Evolutionary conservation across 257 asterid genomes (phyloP), one percentile per base, ranked within the genome.

Genomic region (Cruciata laevipes): DNA sequence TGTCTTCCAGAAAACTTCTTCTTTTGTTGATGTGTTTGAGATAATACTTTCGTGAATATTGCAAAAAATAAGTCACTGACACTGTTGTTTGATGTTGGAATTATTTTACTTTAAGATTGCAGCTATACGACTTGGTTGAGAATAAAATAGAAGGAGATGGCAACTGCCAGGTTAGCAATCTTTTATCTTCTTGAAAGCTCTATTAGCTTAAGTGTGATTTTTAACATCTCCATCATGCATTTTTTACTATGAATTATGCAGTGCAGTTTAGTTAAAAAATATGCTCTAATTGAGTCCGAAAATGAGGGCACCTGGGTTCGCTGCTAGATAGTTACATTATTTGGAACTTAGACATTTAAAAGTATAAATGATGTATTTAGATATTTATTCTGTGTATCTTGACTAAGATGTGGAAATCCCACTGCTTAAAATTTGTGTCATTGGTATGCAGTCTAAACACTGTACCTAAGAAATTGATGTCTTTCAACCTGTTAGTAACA

Each of bases 101-200:
- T 7, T 61, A 52, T 70, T 79, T 64, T 74, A 69, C 49, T 74
- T 83, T 76, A 93, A 94, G 99, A 76, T 90, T 94, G 86, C 79
- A 84, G 86, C 73, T 83, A 55, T 84, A 84, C 76, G 91, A 85
- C 77, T 82, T 94, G 91, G 81, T 84, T 74, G 99, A 90, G 84
- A 88, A 86, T 90, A 87, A 87, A 80, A 88, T 87, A 73, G 86
- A 84, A 75, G 99, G 99, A 81, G 99, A 90, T 81, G 99, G 99
- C 14, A 94, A 94, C 79, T 94, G 99, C 66, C 99, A 94, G 99
- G 99, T 88, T 73, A 69, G 79, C 67, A 35, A 37, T 70, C 66
- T 30, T 30, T 42, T 30, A 66, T 23, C 72, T 47, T 20, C 59
- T n/a, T 71, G 27, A 53, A 68, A 59, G 37, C 18, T 59, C 38